These are phyloP conservation scores for Gaeumannomyces tritici DNA, from an alignment of 2,329 filamentous ascomycete species.

Conservation along the genomic window DNA sequence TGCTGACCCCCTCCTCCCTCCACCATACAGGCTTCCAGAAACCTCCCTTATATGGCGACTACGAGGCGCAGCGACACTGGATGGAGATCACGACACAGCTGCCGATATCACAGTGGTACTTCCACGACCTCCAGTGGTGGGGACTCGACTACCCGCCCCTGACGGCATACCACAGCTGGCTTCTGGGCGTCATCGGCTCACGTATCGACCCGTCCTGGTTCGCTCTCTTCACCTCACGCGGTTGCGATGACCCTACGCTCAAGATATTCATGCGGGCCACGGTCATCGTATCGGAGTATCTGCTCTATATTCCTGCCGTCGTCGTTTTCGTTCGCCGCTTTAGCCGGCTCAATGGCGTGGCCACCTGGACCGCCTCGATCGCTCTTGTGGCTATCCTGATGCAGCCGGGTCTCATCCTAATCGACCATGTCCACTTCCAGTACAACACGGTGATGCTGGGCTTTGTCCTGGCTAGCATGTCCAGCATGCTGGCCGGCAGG, in stretches of 20 bases:
- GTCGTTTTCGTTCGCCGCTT: slow-evolving; percentile 80
- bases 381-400: slow-evolving; percentile 84
- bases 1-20: slow-evolving; percentile 3
- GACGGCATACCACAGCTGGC: slow-evolving; percentile 96
- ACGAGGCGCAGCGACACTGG: slow-evolving; percentile 97
- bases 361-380: slow-evolving; percentile 73
- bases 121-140: slow-evolving; percentile 95
- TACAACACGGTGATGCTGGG: slow-evolving; percentile 99
- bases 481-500: slow-evolving; percentile 76
- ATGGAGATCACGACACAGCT: slow-evolving; percentile 92
- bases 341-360: slow-evolving; percentile 65
- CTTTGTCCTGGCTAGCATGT: slow-evolving; percentile 75
- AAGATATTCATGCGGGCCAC: slow-evolving; percentile 96
- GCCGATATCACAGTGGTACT: slow-evolving; percentile 93
- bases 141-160: slow-evolving; percentile 95
- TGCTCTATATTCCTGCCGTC: slow-evolving; percentile 77
- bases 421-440: slow-evolving; percentile 95
- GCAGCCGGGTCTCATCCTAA: slow-evolving; percentile 81
- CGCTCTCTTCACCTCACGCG: slow-evolving; percentile 71
- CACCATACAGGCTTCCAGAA: slow-evolving; percentile 55
- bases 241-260: slow-evolving; percentile 65
- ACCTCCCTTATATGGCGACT: slow-evolving; percentile 92
- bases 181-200: slow-evolving; percentile 78
- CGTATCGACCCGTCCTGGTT: slow-evolving; percentile 81
- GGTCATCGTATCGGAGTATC: slow-evolving; percentile 82